Evolutionary conservation across 106 monocot species (phyloP).

Genomic region (Dendrobium officinale): DNA sequence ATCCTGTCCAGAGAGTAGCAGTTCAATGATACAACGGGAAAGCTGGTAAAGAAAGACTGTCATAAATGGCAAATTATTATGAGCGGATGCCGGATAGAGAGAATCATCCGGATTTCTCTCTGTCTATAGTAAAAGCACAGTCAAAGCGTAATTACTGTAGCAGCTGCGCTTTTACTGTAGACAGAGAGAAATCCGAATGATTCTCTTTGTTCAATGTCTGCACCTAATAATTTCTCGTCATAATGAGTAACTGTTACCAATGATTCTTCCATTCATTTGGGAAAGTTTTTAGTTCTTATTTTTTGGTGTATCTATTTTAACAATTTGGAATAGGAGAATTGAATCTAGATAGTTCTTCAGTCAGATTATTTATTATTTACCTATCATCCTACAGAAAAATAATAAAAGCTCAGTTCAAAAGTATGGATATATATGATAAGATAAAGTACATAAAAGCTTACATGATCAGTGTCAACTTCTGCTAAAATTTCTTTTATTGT

Average conservation of each 20-base stretch:
- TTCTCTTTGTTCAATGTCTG: no score
- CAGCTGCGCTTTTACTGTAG: no score
- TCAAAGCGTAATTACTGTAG: no score
- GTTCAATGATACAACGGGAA: not conserved
- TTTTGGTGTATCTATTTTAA: not conserved
- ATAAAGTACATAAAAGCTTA: conserved; percentile 17
- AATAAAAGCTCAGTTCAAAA: not conserved
- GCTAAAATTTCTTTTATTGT: conserved; percentile 79
- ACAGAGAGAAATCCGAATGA: no score
- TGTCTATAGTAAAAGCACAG: no score
- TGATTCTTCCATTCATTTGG: no score
- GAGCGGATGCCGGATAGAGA: no score
- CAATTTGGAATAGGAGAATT: not conserved
- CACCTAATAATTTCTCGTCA: no score
- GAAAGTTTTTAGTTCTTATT: not conserved
- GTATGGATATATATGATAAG: not conserved
- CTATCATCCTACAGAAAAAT: not conserved
- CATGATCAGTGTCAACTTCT: conserved; percentile 82
- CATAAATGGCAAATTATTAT: no score
- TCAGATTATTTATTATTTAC: not conserved
- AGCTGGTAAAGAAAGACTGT: not conserved
- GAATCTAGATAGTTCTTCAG: not conserved
- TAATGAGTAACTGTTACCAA: no score
- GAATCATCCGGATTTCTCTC: no score
- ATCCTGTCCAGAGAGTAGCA: conserved; percentile 7